Evolutionary conservation across 257 asterid species (phyloP).

Genomic region (Solanum raphanifolium): DNA sequence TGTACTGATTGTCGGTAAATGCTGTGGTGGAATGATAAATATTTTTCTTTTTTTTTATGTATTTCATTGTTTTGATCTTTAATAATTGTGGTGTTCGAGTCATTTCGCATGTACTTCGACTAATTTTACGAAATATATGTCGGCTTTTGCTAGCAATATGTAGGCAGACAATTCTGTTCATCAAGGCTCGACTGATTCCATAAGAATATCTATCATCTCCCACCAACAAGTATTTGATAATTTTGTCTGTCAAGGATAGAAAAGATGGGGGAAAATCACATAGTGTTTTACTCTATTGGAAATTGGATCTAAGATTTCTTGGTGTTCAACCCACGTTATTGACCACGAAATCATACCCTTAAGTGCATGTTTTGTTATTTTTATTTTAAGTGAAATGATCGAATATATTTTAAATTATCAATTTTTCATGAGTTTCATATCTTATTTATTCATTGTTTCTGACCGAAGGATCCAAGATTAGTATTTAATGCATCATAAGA

Average conservation of each 20-base stretch:
- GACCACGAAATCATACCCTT: neutral
- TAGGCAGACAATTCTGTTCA: no score
- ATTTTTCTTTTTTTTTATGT: fast-evolving
- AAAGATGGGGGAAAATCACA: neutral
- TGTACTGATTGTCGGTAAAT: fast-evolving
- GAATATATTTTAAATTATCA: no score
- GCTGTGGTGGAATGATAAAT: fast-evolving
- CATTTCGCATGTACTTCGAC: fast-evolving
- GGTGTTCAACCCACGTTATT: neutral
- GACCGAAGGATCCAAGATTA: neutral
- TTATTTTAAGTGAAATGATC: no score
- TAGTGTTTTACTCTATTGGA: neutral
- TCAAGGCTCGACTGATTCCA: no score
- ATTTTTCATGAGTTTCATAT: no score
- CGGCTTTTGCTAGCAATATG: no score
- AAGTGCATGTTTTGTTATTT: no score
- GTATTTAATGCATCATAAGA: neutral
- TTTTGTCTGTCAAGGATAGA: no score
- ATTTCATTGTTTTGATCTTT: no score
- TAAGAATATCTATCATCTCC: neutral
- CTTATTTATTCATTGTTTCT: neutral
- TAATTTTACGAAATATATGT: no score
- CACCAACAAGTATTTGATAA: no score
- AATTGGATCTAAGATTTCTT: neutral
- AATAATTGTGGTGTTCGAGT: no score